phyloP scores from a whole-genome alignment of 2,329 filamentous ascomycete species.

The Alternaria sp. region DNA sequence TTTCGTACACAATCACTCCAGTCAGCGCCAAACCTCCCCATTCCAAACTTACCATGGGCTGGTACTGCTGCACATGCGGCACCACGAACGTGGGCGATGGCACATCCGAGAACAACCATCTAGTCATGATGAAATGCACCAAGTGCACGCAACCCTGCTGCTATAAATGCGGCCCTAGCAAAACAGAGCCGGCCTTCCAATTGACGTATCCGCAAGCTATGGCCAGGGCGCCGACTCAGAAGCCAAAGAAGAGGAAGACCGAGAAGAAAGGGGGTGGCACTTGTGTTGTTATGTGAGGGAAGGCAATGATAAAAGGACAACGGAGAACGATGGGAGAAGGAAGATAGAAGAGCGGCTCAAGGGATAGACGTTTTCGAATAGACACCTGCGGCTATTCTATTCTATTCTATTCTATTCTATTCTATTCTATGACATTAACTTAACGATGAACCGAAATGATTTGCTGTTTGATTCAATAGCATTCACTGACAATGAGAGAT shows the following conservation, averaged over 20 bases:
- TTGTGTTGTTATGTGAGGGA: background rate
- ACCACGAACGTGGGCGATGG: background rate
- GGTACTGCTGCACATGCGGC: conserved; percentile 3
- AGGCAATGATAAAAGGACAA: background rate
- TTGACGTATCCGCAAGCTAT: background rate
- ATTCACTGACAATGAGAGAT: background rate
- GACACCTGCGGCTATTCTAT: background rate
- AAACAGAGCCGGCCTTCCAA: background rate
- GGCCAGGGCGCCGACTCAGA: background rate
- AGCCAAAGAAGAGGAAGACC: background rate
- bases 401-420: too few relatives aligned
- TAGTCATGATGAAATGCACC: background rate
- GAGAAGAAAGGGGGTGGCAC: background rate
- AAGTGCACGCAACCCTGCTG: background rate
- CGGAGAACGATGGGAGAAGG: too few relatives aligned
- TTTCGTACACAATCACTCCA: background rate
- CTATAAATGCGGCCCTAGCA: background rate
- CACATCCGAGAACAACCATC: background rate
- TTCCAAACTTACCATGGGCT: background rate
- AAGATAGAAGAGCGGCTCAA: background rate
- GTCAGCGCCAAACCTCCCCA: background rate
- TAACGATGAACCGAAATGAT: background rate
- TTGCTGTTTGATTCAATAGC: background rate
- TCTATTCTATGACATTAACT: background rate
- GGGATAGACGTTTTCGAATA: background rate